Base-by-base conservation (phyloP, 768 basidiomycete species). In the Pulveroboletus sp. region DNA sequence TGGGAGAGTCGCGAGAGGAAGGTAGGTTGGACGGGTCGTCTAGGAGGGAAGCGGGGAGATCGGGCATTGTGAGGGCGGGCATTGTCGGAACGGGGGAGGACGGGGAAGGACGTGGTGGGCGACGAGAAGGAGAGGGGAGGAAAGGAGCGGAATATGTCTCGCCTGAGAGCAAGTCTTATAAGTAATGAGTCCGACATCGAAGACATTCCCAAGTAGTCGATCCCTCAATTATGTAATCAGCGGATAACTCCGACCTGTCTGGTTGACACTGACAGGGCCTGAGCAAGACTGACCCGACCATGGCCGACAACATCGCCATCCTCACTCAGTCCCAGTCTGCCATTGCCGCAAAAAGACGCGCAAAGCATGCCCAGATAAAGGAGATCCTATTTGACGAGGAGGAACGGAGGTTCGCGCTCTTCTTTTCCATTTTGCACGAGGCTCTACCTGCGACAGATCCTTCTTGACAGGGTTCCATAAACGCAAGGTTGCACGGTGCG, bases 381-480 rank as follows among this genome's bases (percentile, higher is more conserved):
- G 83, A 92, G 63, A 69, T 96, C 49, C 60, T 92, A 7, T 96
- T 96, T 61, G 90, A 96, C 63, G 93, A 96, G 37, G 78, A 81
- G 33, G 89, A 89, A 1, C 76, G 93, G 58, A 80, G 81, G 92
- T 89, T 45, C 35, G 72, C 26, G 5, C 13, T 21, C 4, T 18
- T 35, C 5, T 24, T 68, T 40, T 54, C 24, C 49, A 41, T 52
- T 26, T 55, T 46, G 53, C 59, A 56, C 46, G 60, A 50, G 53
- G 48, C 42, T 11, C 40, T 36, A 54, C 44, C 39, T 36, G 9
- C 24, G 31, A 31, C 59, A 94, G 93, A 63, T 86, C 94, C 51
- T 96, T 88, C 69, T 72, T 96, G 64, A 94, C 92, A 15, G 93
- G 93, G 26, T 96, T 96, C 66, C 86, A 88, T 67, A 94, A 94